Evolutionary conservation across 306 rosid genomes (phyloP).

Genomic region (Rosa persica): DNA sequence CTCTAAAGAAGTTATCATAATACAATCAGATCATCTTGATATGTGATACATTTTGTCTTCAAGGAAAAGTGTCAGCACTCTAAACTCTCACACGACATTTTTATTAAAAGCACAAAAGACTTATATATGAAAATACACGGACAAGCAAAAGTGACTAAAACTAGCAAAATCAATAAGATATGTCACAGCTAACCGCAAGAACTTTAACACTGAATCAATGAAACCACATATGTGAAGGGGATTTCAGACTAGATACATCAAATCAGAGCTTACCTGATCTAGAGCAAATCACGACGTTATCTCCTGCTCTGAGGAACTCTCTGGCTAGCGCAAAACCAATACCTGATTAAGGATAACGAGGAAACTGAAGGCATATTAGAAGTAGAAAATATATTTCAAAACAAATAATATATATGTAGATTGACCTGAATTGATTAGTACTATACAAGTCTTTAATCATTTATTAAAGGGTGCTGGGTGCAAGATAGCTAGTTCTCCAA

Average conservation of each 20-base stretch:
- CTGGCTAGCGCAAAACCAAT: constrained; percentile 82
- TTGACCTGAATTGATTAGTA: no score
- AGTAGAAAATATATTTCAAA: no score
- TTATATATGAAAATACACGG: background rate
- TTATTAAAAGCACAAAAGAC: background rate
- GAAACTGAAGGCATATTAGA: constrained; percentile 1
- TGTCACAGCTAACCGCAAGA: background rate
- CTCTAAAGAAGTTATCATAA: no score
- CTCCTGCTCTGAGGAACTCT: constrained; percentile 87
- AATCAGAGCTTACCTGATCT: constrained; percentile 55
- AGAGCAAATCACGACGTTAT: constrained; percentile 73
- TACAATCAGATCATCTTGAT: no score
- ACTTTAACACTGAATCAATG: constrained; percentile 13
- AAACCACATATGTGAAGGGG: constrained; percentile 9
- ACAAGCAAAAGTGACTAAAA: background rate
- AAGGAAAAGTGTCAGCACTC: no score
- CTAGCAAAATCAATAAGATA: background rate
- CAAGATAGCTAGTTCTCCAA: no score
- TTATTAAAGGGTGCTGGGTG: no score
- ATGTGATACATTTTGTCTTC: no score
- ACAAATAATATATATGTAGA: no score
- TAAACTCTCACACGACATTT: no score
- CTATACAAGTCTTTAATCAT: no score
- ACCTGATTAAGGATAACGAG: constrained; percentile 46
- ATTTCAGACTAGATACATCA: constrained; percentile 11